Evolutionary conservation across 176 grass and related monocot species (phyloP).

Genomic region (Areca catechu): DNA sequence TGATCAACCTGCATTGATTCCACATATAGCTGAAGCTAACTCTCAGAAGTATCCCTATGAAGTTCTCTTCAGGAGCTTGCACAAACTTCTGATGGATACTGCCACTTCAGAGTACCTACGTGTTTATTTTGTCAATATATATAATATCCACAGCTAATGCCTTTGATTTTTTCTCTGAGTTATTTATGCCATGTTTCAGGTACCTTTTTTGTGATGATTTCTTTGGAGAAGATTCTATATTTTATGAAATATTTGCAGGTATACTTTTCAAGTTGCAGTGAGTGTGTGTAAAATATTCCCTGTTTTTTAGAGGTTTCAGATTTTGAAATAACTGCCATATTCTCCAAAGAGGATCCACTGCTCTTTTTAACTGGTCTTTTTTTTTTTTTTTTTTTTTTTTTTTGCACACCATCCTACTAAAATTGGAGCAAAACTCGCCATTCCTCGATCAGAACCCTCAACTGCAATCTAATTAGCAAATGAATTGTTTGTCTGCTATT

Average conservation of each 20-base stretch:
- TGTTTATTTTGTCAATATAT: not conserved
- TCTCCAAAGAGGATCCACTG: no score
- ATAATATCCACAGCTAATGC: no score
- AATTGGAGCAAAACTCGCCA: no score
- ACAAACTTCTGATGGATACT: conserved; percentile 98
- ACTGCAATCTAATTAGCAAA: no score
- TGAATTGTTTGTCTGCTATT: no score
- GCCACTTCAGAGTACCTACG: conserved; percentile 84
- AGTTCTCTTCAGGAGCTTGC: conserved; percentile 99
- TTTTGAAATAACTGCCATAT: no score
- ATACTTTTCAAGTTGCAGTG: conserved; percentile 13
- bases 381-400: no score
- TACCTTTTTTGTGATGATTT: conserved; percentile 98
- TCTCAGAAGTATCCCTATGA: conserved; percentile 95
- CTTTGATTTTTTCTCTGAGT: no score
- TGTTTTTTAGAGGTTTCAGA: conserved; percentile 1
- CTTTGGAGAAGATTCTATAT: conserved; percentile 84
- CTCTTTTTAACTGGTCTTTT: no score
- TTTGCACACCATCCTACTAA: no score
- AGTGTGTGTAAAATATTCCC: conserved; percentile 5
- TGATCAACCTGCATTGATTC: conserved; percentile 97
- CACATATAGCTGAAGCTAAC: conserved; percentile 98
- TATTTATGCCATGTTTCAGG: conserved; percentile 24
- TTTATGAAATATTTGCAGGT: conserved; percentile 99
- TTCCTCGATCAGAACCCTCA: no score